These are phyloP conservation scores for Hyphopichia fennica DNA, from an alignment of 1,139 yeast genomes.

Conservation along the genomic window DNA sequence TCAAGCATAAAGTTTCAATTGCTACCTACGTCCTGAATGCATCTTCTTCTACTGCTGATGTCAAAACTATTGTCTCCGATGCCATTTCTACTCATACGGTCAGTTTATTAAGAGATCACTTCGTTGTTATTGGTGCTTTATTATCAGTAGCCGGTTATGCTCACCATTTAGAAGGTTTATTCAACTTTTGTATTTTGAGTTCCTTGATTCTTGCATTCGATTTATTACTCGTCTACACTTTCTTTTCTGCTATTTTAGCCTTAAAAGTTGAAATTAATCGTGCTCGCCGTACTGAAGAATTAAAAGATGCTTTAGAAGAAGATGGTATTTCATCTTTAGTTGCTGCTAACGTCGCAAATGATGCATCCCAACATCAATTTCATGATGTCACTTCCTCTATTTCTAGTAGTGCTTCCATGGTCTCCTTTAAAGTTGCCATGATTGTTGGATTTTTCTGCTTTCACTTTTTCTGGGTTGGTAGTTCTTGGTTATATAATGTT, in stretches of 20 bases:
- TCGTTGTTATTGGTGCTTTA: conserved; percentile 74
- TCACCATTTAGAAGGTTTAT: conserved; percentile 68
- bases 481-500: conserved; percentile 65
- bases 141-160: conserved; percentile 69
- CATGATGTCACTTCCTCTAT: conserved; percentile 29
- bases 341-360: conserved; percentile 57
- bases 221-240: conserved; percentile 73
- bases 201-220: conserved; percentile 75
- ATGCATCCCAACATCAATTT: conserved; percentile 55
- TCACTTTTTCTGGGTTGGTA: conserved; percentile 74
- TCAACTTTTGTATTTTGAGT: conserved; percentile 80
- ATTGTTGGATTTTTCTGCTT: conserved; percentile 67
- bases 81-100: conserved; percentile 71
- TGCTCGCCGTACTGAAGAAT: conserved; percentile 80
- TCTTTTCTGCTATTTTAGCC: conserved; percentile 82
- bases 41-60: conserved; percentile 39
- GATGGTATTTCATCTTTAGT: conserved; percentile 83
- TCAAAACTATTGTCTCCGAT: conserved; percentile 47
- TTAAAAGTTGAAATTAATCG: conserved; percentile 87
- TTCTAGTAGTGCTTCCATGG: conserved; percentile 41
- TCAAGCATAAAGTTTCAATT: conserved; percentile 80
- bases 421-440: conserved; percentile 65
- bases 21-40: conserved; percentile 62
- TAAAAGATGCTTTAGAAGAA: conserved; percentile 85
- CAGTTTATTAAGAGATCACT: conserved; percentile 75